Percentiles rank a stretch among this genome's conserved stretches.
These are phyloP conservation scores for Penicillium antarcticum DNA, from an alignment of 495 filamentous ascomycete species.

Conservation along the genomic window DNA sequence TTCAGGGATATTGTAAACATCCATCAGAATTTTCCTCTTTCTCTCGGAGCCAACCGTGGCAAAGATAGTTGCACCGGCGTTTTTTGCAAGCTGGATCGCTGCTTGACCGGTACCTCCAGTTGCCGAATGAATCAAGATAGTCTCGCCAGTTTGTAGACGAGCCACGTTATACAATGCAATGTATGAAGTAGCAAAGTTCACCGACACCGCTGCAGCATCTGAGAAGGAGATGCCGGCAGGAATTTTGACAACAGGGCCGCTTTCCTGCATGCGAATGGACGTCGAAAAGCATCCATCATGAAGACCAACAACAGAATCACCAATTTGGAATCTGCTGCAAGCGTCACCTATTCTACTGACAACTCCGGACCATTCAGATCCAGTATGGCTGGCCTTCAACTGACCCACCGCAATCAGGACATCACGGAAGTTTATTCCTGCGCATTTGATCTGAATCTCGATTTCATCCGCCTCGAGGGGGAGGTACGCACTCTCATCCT, in stretches of 20 bases:
- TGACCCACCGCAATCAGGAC: slow-evolving; percentile 36
- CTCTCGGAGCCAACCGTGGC: slow-evolving; percentile 1
- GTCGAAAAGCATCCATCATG: slow-evolving; percentile 1
- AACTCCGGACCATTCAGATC: slow-evolving; percentile 41
- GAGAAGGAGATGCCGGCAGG: slow-evolving; percentile 1
- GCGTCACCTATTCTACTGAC: slow-evolving; percentile 22
- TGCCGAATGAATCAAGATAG: slow-evolving; percentile 25
- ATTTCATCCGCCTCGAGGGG: slow-evolving; percentile 6
- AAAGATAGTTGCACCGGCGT: slow-evolving; percentile 49
- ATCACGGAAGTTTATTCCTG: slow-evolving; percentile 46
- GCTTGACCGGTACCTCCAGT: slow-evolving; percentile 48
- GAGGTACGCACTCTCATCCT: background rate
- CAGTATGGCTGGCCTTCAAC: slow-evolving; percentile 24
- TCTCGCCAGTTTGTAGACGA: background rate
- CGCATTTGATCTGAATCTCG: slow-evolving; percentile 22
- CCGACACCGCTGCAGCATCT: slow-evolving; percentile 20
- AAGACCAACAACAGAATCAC: slow-evolving; percentile 7
- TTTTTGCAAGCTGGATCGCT: slow-evolving; percentile 48
- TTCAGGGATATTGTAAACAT: background rate
- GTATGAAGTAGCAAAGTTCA: slow-evolving; percentile 14
- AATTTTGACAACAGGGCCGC: background rate
- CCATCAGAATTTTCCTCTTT: background rate
- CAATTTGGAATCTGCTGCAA: slow-evolving; percentile 38
- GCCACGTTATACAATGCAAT: slow-evolving; percentile 8
- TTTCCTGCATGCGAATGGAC: slow-evolving; percentile 1